Evolutionary conservation across 306 rosid genomes (phyloP), one percentile per base, ranked within the genome.

Genomic region (Vigna mungo): DNA sequence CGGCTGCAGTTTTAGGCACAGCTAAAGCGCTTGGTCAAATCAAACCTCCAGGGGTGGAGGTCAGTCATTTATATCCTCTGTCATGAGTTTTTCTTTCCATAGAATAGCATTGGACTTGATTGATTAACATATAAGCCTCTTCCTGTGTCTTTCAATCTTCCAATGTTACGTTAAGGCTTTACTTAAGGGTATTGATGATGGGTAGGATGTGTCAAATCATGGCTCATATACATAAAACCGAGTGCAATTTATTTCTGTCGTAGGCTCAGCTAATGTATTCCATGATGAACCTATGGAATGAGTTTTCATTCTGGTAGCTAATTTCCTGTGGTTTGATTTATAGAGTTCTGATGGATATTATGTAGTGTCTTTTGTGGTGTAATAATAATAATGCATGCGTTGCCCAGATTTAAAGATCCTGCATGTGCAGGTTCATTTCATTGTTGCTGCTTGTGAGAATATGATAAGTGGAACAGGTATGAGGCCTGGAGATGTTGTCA

Each of bases 401-500:
- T 71, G 43, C 34, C 23, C 37, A 21, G 17, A 32, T 64, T 36
- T 48, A 46, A 56, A 55, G 37, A 20, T 67, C 77, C 55, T 70
- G 49, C 71, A 30, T 73, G 4, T 80, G 89, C 97, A 96, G 99
- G 89, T 96, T 86, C 99, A 96, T 85, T 96, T 96, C 84, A 76
- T 96, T 41, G 96, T 96, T 48, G 98, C 99, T 71, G 99, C 99
- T 74, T 96, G 99, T 85, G 99, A 96, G 91, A 96, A 96, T 78
- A 96, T 96, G 99, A 96, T 96, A n/a, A 96, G 99, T 85, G 98
- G 99, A 86, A 88, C 97, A 49, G 99, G 99, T 70, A 89, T 96
- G 99, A 89, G 99, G 82, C 99, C 99, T 44, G 99, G 98, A 67
- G 99, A 96, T 70, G 65, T 96, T 87, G 79, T 96, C 79, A 96